Conservation (phyloP, 129 eudicot genomes). For the Flaveria linearis region DNA sequence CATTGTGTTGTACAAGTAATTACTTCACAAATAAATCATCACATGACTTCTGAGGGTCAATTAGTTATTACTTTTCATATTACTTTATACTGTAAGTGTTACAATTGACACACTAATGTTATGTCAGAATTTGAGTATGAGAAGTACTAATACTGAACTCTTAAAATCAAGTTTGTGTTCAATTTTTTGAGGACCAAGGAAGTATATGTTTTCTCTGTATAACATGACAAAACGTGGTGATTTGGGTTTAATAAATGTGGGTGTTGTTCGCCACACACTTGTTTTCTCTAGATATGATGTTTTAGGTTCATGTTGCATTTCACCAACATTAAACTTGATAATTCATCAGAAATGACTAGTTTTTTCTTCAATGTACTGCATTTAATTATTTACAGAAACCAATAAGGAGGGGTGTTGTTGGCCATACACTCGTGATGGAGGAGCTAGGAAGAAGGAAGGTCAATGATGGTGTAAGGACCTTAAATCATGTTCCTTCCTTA, state of each 20-base stretch:
- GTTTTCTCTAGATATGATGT: not conserved
- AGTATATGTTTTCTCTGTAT: not conserved
- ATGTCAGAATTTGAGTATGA: not conserved
- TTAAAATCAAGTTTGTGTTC: not conserved
- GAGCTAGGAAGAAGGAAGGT: constrained; percentile 74
- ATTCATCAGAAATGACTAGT: not conserved
- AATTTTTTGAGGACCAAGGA: not conserved
- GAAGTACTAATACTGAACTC: not conserved
- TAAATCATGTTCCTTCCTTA: not conserved
- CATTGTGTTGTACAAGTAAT: not conserved
- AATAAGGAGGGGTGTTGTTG: constrained; percentile 74
- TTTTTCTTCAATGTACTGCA: not conserved
- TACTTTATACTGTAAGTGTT: not conserved
- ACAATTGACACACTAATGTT: not conserved
- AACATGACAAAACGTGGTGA: not conserved
- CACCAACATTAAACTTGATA: not conserved
- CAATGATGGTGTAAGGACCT: constrained; percentile 64
- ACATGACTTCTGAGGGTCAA: not conserved
- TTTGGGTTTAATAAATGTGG: constrained; percentile 2
- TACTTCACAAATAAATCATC: not conserved
- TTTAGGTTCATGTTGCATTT: not conserved
- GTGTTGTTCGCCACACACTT: not conserved
- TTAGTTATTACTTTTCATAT: not conserved
- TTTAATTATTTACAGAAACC: constrained; percentile 68
- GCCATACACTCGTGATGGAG: constrained; percentile 83